phyloP scores from a whole-genome alignment of 1,284 basidiomycete genomes.

The Phylloporus sp. region DNA sequence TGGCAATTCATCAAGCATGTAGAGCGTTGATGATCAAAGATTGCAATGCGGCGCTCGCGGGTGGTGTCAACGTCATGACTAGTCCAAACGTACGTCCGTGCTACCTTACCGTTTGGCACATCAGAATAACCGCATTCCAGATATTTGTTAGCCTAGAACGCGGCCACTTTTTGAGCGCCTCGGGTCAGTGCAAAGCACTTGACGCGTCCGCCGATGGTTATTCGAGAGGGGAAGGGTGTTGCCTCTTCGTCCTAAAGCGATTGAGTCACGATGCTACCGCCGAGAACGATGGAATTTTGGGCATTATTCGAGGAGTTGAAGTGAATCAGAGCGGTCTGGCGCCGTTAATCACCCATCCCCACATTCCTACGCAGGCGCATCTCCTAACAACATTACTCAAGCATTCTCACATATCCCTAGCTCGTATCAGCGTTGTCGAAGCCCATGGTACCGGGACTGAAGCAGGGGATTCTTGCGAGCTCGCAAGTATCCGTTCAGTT shows the following conservation, averaged over 20 bases:
- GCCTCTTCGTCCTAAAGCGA: conserved; percentile 75
- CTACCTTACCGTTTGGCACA: background rate
- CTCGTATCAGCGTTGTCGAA: conserved; percentile 67
- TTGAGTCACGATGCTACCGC: conserved; percentile 65
- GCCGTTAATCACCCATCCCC: conserved; percentile 75
- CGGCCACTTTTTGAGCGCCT: conserved; percentile 71
- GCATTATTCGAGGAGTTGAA: conserved; percentile 72
- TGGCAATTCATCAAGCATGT: conserved; percentile 73
- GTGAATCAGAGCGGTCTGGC: conserved; percentile 74
- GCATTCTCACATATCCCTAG: conserved; percentile 53
- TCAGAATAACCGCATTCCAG: conserved; percentile 44
- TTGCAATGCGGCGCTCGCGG: conserved; percentile 72
- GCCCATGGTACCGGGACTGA: conserved; percentile 79
- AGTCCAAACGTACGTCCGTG: conserved; percentile 68
- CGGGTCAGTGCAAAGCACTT: conserved; percentile 75
- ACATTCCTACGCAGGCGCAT: conserved; percentile 62
- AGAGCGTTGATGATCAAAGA: conserved; percentile 69
- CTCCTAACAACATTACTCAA: conserved; percentile 61
- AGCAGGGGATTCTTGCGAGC: conserved; percentile 71
- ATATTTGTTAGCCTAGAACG: conserved; percentile 75
- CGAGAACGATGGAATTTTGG: conserved; percentile 72
- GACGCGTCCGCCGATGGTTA: conserved; percentile 78
- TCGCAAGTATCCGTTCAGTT: conserved; percentile 66
- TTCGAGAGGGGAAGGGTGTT: conserved; percentile 75
- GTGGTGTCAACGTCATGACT: conserved; percentile 76